Percentiles rank a stretch among this genome's conserved stretches.
phyloP scores from a whole-genome alignment of 2,329 filamentous ascomycete genomes.

The Fusarium sp. region DNA sequence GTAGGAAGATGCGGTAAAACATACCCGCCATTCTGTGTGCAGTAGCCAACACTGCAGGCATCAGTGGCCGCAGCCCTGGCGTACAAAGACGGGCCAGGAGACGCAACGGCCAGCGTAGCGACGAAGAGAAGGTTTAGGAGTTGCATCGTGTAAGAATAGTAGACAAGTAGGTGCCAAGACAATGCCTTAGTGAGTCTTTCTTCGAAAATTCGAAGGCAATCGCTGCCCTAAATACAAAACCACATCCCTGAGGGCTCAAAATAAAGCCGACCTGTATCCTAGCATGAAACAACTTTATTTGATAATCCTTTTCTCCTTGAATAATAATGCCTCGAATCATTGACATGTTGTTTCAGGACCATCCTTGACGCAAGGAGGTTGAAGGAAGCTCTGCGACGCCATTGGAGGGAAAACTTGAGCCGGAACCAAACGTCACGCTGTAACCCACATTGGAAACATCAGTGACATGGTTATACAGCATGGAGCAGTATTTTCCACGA shows the following conservation, averaged over 20 bases:
- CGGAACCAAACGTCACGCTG: neutral
- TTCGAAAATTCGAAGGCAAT: neutral
- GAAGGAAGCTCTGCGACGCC: neutral
- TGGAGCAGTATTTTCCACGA: neutral
- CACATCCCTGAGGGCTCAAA: neutral
- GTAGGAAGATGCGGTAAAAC: neutral
- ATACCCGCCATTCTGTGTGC: conserved; percentile 41
- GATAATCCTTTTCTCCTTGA: neutral
- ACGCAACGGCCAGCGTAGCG: conserved; percentile 5
- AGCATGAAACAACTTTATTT: neutral
- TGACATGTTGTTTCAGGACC: neutral
- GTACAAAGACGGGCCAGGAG: conserved; percentile 12
- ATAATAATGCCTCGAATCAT: conserved; percentile 5
- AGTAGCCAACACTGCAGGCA: conserved; percentile 29
- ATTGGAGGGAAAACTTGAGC: conserved; percentile 13
- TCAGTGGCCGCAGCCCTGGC: conserved; percentile 27
- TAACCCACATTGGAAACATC: neutral
- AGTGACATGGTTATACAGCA: neutral
- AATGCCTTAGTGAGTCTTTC: neutral
- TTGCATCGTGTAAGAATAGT: conserved; percentile 9
- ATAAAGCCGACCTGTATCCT: neutral
- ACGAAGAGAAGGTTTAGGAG: neutral
- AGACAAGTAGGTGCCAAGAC: neutral
- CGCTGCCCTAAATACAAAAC: conserved; percentile 6
- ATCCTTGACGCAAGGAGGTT: neutral